phyloP scores from a whole-genome alignment of 2,329 filamentous ascomycete genomes.

The Lasiodiplodia theobromae region DNA sequence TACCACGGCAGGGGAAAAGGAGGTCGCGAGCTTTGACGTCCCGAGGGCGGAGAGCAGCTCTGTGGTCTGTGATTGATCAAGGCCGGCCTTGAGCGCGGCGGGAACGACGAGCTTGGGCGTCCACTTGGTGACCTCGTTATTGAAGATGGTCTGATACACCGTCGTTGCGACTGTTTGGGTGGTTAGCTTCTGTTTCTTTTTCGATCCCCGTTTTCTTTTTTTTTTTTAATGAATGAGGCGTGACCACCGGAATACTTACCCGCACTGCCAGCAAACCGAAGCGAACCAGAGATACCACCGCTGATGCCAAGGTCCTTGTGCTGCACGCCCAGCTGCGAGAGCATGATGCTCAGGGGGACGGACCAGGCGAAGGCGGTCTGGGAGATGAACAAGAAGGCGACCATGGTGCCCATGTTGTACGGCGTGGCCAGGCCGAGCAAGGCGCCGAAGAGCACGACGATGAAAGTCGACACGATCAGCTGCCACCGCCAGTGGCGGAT shows the following conservation, averaged over 20 bases:
- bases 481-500: slow-evolving; percentile 59
- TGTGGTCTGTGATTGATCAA: slow-evolving; percentile 23
- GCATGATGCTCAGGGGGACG: slow-evolving; percentile 57
- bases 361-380: slow-evolving; percentile 57
- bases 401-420: slow-evolving; percentile 53
- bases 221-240: too few species aligned
- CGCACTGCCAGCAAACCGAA: slow-evolving; percentile 37
- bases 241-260: not conserved
- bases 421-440: slow-evolving; percentile 54
- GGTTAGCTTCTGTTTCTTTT: too few species aligned
- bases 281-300: slow-evolving; percentile 45
- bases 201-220: not conserved
- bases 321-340: slow-evolving; percentile 58
- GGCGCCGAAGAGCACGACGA: slow-evolving; percentile 59
- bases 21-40: not conserved
- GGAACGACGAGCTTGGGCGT: slow-evolving; percentile 34
- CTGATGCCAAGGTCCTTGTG: slow-evolving; percentile 57
- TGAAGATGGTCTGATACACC: slow-evolving; percentile 52
- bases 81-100: slow-evolving; percentile 35
- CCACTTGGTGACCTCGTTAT: slow-evolving; percentile 40
- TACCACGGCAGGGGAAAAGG: slow-evolving; percentile 32
- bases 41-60: slow-evolving; percentile 3
- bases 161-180: slow-evolving; percentile 33
- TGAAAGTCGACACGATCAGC: slow-evolving; percentile 50
- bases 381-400: slow-evolving; percentile 57